phyloP scores from a whole-genome alignment of 2,329 filamentous ascomycete species.

The Aspergillus sclerotialis region DNA sequence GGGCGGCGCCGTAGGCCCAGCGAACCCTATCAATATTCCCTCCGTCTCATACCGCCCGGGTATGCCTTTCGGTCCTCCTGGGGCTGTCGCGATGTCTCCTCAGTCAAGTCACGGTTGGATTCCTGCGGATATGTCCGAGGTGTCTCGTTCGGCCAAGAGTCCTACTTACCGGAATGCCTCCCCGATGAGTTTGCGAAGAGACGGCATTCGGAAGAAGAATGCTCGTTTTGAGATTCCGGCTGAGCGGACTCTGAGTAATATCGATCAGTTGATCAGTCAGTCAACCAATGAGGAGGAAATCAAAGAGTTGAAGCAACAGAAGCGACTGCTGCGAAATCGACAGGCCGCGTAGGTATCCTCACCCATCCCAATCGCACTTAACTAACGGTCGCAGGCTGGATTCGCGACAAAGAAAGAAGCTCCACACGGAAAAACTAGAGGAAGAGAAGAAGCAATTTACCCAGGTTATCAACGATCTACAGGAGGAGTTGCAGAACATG shows the following conservation, averaged over 20 bases:
- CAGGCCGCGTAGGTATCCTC: conserved; percentile 79
- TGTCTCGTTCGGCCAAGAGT: conserved; percentile 53
- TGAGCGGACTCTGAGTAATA: conserved; percentile 88
- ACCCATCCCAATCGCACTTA: conserved; percentile 11
- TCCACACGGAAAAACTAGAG: conserved; percentile 92
- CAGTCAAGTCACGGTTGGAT: conserved; percentile 55
- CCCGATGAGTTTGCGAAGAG: conserved; percentile 64
- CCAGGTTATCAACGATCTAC: conserved; percentile 66
- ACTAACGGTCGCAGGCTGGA: conserved; percentile 55
- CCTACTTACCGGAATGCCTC: conserved; percentile 64
- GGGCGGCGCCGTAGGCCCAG: conserved; percentile 35
- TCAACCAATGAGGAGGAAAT: conserved; percentile 79
- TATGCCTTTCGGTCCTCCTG: conserved; percentile 43
- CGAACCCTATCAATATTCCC: conserved; percentile 30
- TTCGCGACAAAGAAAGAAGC: conserved; percentile 95
- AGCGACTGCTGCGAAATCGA: conserved; percentile 86
- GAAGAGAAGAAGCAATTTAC: conserved; percentile 93
- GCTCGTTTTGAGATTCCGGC: conserved; percentile 94
- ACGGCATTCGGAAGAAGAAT: conserved; percentile 98
- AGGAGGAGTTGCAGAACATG: conserved; percentile 66
- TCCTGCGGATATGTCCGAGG: conserved; percentile 43
- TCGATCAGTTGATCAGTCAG: conserved; percentile 83
- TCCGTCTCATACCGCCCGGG: conserved; percentile 40
- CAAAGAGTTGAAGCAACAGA: conserved; percentile 98
- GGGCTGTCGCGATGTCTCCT: conserved; percentile 52